Evolutionary conservation across 306 rosid species (phyloP).

Genomic region (Mimosa bimucronata): DNA sequence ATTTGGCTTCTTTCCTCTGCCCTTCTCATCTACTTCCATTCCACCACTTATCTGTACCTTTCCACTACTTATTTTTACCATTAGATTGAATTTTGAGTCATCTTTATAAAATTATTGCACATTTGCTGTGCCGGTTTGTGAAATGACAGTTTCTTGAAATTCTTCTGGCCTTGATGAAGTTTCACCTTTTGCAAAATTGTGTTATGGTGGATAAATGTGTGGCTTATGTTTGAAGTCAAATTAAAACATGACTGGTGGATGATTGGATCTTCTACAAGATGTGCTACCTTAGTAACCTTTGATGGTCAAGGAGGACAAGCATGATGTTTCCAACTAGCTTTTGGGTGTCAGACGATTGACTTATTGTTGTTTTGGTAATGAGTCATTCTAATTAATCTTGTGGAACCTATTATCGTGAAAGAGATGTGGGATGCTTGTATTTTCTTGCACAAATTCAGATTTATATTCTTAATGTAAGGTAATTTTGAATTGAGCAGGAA

Average conservation of each 20-base stretch:
- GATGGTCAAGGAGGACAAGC: background rate
- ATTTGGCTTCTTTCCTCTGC: too few relatives aligned
- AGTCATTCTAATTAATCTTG: background rate
- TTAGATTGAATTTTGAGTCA: too few relatives aligned
- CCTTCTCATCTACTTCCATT: too few relatives aligned
- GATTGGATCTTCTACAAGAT: background rate
- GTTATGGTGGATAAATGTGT: background rate
- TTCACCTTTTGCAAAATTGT: background rate
- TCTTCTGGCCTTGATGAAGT: background rate
- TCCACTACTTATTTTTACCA: too few relatives aligned
- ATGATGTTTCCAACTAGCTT: background rate
- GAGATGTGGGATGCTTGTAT: constrained; percentile 15
- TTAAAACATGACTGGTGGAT: background rate
- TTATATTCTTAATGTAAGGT: background rate
- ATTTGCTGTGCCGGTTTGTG: background rate
- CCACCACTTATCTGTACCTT: too few relatives aligned
- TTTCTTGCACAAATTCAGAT: background rate
- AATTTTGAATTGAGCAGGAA: background rate
- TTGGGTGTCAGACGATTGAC: constrained; percentile 2
- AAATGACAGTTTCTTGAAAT: background rate
- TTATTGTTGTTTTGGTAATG: background rate
- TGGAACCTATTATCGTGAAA: background rate
- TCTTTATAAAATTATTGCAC: too few relatives aligned
- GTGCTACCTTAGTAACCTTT: background rate
- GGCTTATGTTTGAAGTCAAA: constrained; percentile 10